Evolutionary conservation across 225 moss, liverwort and hornwort genomes (phyloP).

Genomic region (Marchantia polymorpha): DNA sequence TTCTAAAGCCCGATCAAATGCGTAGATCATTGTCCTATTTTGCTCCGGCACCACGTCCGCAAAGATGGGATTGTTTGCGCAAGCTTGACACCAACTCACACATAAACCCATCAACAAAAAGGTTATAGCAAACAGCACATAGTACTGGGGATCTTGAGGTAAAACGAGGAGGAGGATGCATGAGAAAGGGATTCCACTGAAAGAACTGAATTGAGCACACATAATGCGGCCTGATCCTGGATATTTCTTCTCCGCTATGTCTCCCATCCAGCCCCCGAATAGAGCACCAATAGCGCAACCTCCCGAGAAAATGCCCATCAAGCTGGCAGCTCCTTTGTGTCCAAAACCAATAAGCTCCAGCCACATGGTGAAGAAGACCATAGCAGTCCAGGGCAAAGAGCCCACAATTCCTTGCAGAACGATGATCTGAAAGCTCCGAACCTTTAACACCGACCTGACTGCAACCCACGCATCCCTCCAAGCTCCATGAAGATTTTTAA

Average conservation of each 20-base stretch:
- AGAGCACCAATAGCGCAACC: constrained; percentile 85
- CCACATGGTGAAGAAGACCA: constrained; percentile 99
- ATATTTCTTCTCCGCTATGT: constrained; percentile 62
- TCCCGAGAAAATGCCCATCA: constrained; percentile 80
- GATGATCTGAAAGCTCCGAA: constrained; percentile 84
- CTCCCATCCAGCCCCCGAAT: constrained; percentile 88
- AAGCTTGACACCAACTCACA: constrained; percentile 92
- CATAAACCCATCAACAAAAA: constrained; percentile 72
- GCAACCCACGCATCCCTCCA: constrained; percentile 90
- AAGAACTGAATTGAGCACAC: constrained; percentile 92
- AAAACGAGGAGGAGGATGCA: constrained; percentile 64
- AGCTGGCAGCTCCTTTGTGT: constrained; percentile 81
- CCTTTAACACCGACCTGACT: constrained; percentile 71
- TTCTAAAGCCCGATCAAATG: constrained; percentile 90
- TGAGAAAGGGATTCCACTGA: constrained; percentile 93
- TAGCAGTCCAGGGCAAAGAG: constrained; percentile 95
- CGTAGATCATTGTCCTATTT: constrained; percentile 79
- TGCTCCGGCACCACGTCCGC: constrained; percentile 90
- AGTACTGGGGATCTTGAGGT: constrained; percentile 64
- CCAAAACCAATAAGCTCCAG: constrained; percentile 93
- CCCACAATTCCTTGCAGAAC: constrained; percentile 92
- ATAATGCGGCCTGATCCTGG: constrained; percentile 80
- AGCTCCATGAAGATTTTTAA: constrained; percentile 61
- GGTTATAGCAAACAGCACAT: constrained; percentile 59
- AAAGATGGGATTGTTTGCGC: constrained; percentile 95